phyloP scores from a whole-genome alignment of 2,329 filamentous ascomycete genomes.

The Alternaria burnsii region DNA sequence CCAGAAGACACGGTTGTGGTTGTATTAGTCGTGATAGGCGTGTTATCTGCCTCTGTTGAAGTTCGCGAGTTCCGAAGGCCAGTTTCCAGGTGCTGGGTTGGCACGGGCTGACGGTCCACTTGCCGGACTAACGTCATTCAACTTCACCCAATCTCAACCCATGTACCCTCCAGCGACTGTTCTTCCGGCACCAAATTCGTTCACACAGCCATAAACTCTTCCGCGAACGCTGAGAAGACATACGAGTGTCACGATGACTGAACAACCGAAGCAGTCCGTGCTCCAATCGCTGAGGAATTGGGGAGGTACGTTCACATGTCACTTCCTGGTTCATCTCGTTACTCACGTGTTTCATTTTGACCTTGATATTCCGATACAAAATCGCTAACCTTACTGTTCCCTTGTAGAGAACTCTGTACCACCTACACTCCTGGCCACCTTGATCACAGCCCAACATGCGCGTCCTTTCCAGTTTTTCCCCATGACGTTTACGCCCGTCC shows the following conservation, averaged over 20 bases:
- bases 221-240: not conserved
- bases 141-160: constrained; percentile 26
- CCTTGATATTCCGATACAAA: not conserved
- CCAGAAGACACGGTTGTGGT: not conserved
- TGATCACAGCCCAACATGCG: constrained; percentile 71
- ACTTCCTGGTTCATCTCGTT: not conserved
- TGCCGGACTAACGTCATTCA: constrained; percentile 37
- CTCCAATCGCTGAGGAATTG: constrained; percentile 59
- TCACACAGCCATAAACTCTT: not conserved
- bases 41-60: constrained; percentile 29
- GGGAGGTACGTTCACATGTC: constrained; percentile 57
- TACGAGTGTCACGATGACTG: constrained; percentile 47
- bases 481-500: constrained; percentile 71
- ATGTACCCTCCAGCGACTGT: constrained; percentile 5
- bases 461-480: constrained; percentile 72
- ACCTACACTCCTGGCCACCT: constrained; percentile 69
- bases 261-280: constrained; percentile 48
- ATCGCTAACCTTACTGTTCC: constrained; percentile 7
- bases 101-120: constrained; percentile 25
- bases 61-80: constrained; percentile 32
- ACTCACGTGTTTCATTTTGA: constrained; percentile 14
- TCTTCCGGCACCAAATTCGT: not conserved
- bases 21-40: constrained; percentile 14
- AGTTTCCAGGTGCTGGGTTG: constrained; percentile 38
- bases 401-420: constrained; percentile 68